Evolutionary conservation across 1,284 basidiomycete genomes (phyloP), one percentile per base, ranked within the genome.

Genomic region (Pulveroboletus sp.): DNA sequence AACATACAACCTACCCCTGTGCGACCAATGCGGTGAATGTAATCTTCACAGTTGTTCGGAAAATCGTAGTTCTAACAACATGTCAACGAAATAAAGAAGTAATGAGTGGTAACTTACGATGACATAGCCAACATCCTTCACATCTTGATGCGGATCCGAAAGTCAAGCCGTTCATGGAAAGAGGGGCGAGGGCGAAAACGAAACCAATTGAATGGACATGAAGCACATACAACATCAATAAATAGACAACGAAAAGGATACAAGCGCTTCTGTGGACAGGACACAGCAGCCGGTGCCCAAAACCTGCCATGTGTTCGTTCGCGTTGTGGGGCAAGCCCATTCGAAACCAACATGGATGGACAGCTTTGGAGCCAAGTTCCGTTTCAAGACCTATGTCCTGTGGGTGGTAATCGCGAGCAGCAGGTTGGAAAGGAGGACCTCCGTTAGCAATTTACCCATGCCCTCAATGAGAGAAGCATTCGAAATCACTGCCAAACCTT

Each of bases 11-110:
- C 51, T 73, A 92, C 90, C 57, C 90, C 90, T 65, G 90, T 92
- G 73, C 94, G 91, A 58, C 93, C 94, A 65, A 96, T 96, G 63
- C 94, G 92, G 74, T 96, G 92, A 54, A 95, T 92, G 73, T 94
- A 94, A 75, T 96, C 92, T 78, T 96, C 94, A 65, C 92, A 94
- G 72, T 95, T 95, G 77, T 96, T 97, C 5, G 96, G 94, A 82
- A 97, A 98, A 74, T 97, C 95, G 75, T 94, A 96, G 80, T 95
- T 95, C 90, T 92, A 62, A 65, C 67, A 50, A 22, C 17, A 49
- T 11, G 52, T 74, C 47, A 77, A 67, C 50, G 31, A 62, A 40
- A 17, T 35, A 36, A 63, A 56, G 49, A 50, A 57, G 42, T 39
- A 38, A 45, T 44, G 31, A 29, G 36, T 43, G 45, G 54, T 43